phyloP scores from a whole-genome alignment of 495 filamentous ascomycete genomes.

The Aspergillus incahuasiensis region DNA sequence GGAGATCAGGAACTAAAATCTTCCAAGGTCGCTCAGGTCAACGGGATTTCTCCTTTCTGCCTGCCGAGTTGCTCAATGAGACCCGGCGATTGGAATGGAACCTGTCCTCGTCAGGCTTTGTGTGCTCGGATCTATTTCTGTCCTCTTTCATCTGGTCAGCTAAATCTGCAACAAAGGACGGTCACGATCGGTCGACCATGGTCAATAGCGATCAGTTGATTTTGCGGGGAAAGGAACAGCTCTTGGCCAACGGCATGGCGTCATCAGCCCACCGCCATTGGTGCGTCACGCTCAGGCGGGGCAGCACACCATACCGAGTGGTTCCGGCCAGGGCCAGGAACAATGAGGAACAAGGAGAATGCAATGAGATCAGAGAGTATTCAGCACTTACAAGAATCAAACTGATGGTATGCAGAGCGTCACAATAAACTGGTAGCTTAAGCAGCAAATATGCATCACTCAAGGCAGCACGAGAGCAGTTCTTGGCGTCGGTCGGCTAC shows the following conservation, averaged over 20 bases:
- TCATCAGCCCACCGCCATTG: not conserved
- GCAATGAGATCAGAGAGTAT: not conserved
- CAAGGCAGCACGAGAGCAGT: not conserved
- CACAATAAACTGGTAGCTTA: too few relatives aligned
- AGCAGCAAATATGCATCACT: not conserved
- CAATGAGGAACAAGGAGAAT: not conserved
- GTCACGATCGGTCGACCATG: not conserved
- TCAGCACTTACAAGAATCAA: not conserved
- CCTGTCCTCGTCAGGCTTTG: not conserved
- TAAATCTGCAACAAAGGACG: not conserved
- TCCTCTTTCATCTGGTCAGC: not conserved
- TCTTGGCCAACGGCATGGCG: not conserved
- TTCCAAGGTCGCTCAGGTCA: not conserved
- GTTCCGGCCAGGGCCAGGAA: not conserved
- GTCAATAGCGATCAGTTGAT: not conserved
- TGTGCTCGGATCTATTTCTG: not conserved
- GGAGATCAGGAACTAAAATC: constrained; percentile 4
- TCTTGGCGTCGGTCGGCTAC: not conserved
- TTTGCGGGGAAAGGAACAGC: constrained; percentile 3
- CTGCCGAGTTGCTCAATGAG: not conserved
- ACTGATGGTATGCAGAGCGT: not conserved
- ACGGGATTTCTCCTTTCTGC: not conserved
- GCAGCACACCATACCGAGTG: not conserved
- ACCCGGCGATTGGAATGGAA: not conserved
- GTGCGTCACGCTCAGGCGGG: not conserved